phyloP scores from a whole-genome alignment of 1,284 basidiomycete species.

The Serendipita sp. region DNA sequence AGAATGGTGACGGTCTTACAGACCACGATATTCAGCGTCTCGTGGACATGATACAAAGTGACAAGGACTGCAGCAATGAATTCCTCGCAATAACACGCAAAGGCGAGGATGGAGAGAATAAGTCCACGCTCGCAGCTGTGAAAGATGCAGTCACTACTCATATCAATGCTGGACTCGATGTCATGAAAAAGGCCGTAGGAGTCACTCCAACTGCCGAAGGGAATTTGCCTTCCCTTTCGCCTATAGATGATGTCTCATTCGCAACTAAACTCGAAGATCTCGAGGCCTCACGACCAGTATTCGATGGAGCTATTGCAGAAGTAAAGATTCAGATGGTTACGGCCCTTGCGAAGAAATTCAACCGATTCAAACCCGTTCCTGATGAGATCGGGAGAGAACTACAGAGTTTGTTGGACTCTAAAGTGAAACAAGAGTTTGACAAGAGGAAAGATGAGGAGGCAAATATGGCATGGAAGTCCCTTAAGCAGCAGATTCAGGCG shows the following conservation, averaged over 20 bases:
- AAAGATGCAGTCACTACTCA: no score
- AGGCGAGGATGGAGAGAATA: background rate
- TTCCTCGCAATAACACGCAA: background rate
- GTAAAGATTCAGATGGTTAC: background rate
- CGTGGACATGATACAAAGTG: background rate
- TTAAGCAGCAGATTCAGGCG: background rate
- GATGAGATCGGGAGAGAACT: background rate
- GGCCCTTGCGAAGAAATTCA: background rate
- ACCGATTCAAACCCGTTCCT: background rate
- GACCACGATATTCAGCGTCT: background rate
- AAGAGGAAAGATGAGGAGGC: background rate
- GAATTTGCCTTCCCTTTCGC: background rate
- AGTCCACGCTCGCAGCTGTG: no score
- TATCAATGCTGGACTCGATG: background rate
- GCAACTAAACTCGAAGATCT: background rate
- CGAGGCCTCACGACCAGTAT: background rate
- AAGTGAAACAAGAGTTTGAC: background rate
- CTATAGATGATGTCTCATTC: background rate
- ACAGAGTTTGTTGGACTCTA: background rate
- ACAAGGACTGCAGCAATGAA: background rate
- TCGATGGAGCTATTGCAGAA: background rate
- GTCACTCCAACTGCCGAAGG: background rate
- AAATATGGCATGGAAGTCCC: background rate
- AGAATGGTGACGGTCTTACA: background rate
- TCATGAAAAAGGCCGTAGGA: background rate